Conservation (phyloP, 768 basidiomycete genomes). For the Russula sp. region DNA sequence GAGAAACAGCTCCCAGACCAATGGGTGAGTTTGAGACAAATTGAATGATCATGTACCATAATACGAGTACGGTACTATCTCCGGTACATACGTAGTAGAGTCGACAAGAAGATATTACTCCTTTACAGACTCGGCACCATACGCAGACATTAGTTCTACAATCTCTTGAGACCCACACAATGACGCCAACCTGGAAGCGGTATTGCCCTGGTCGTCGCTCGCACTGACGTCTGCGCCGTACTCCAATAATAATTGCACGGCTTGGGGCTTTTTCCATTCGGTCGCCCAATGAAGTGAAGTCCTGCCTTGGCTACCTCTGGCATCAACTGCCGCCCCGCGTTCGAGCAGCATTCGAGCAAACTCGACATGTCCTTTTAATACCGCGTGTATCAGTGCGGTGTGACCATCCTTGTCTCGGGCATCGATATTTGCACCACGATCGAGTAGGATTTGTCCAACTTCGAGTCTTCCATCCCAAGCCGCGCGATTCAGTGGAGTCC, state of each 20-base stretch:
- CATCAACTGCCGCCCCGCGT: not conserved
- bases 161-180: not conserved
- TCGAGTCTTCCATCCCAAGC: not conserved
- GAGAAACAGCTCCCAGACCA: no score
- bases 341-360: not conserved
- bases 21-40: no score
- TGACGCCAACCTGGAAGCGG: no score
- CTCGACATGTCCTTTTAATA: fast-evolving
- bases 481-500: not conserved
- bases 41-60: no score
- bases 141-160: not conserved
- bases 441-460: not conserved
- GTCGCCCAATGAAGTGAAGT: not conserved
- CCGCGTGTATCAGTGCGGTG: not conserved
- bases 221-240: not conserved
- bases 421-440: constrained; percentile 1
- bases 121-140: not conserved
- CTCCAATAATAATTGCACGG: no score
- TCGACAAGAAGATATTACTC: not conserved
- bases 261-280: no score
- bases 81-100: no score
- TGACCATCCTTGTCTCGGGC: fast-evolving
- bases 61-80: no score
- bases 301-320: fast-evolving
- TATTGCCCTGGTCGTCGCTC: not conserved